These are phyloP conservation scores for Crepidotus sp. DNA, from an alignment of 1,284 basidiomycete genomes.

Conservation along the genomic window DNA sequence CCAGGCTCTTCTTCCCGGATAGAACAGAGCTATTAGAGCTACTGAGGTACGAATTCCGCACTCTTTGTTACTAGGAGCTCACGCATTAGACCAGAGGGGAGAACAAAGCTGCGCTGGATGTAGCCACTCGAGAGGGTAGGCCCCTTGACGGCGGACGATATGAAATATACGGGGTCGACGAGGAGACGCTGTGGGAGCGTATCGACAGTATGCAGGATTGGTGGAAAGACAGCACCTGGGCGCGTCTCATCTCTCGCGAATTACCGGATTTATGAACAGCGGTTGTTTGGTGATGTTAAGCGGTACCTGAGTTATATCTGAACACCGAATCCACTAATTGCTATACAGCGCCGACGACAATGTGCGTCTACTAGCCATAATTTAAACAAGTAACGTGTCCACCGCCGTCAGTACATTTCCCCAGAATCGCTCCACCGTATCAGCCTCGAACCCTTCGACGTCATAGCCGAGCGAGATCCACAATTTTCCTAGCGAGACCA, in stretches of 20 bases:
- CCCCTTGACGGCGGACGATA: slow-evolving; percentile 69
- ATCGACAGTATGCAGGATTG: slow-evolving; percentile 78
- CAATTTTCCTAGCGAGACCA: slow-evolving; percentile 36
- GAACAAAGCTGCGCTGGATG: slow-evolving; percentile 77
- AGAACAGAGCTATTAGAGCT: slow-evolving; percentile 65
- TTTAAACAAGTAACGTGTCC: slow-evolving; percentile 36
- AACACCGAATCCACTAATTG: not conserved
- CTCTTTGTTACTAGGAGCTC: slow-evolving; percentile 2
- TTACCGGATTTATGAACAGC: slow-evolving; percentile 65
- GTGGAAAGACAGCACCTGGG: slow-evolving; percentile 92
- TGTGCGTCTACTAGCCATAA: not conserved
- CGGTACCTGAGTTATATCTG: not conserved
- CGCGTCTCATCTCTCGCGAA: slow-evolving; percentile 75
- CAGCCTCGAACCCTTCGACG: slow-evolving; percentile 52
- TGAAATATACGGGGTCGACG: slow-evolving; percentile 80
- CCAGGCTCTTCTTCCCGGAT: slow-evolving; percentile 81
- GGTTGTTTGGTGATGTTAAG: not conserved
- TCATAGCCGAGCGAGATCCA: slow-evolving; percentile 74
- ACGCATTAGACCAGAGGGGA: slow-evolving; percentile 38
- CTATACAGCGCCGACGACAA: not conserved
- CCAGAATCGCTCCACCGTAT: slow-evolving; percentile 52
- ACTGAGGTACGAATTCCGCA: slow-evolving; percentile 41
- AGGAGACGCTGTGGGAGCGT: slow-evolving; percentile 73
- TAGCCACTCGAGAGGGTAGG: slow-evolving; percentile 58
- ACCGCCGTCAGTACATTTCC: slow-evolving; percentile 39